phyloP scores from a whole-genome alignment of 495 filamentous ascomycete species.

The Xylaria nigripes region DNA sequence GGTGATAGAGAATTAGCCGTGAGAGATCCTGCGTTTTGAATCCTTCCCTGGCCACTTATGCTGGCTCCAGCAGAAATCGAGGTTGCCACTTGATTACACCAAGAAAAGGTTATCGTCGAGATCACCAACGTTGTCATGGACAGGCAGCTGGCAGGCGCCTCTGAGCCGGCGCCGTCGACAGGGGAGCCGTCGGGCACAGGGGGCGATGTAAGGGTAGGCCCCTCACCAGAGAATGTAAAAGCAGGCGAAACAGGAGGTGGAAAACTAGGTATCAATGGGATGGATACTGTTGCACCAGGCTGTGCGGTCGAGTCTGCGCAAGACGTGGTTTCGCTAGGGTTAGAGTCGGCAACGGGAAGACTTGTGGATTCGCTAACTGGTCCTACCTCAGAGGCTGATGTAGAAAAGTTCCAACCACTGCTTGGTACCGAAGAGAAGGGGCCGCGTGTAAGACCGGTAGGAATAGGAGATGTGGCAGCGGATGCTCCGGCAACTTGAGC shows the following conservation, averaged over 20 bases:
- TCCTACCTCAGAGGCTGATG: constrained; percentile 5
- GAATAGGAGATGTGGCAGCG: constrained; percentile 7
- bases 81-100: constrained; percentile 22
- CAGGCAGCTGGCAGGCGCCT: constrained; percentile 14
- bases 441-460: constrained; percentile 10
- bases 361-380: constrained; percentile 5
- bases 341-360: background rate
- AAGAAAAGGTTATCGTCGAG: constrained; percentile 23
- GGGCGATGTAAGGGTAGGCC: background rate
- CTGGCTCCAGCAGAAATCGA: background rate
- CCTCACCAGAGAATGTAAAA: constrained; percentile 2
- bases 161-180: constrained; percentile 1
- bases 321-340: constrained; percentile 5
- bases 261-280: constrained; percentile 16
- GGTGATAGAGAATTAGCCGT: background rate
- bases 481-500: constrained; percentile 10
- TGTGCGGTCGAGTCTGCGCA: constrained; percentile 9
- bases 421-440: constrained; percentile 22
- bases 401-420: constrained; percentile 22
- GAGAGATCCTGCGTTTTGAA: background rate
- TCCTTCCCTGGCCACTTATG: constrained; percentile 5
- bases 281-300: constrained; percentile 2
- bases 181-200: background rate
- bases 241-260: constrained; percentile 17
- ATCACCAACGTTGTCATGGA: constrained; percentile 23